Conservation (phyloP, 2,329 filamentous ascomycete genomes). For the Alternaria tenuissima region DNA sequence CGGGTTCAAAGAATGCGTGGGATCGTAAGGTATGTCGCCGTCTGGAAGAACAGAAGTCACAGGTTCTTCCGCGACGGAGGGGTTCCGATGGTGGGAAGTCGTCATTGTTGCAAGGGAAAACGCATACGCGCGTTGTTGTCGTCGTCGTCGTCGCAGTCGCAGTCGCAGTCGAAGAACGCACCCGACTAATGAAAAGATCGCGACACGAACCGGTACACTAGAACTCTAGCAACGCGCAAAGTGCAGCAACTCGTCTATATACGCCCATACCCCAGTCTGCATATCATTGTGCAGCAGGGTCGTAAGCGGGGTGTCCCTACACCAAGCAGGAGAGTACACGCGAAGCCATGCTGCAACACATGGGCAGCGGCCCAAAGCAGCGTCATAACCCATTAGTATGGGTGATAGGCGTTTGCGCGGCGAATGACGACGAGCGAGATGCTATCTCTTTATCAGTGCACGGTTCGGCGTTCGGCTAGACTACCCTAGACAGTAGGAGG, state of each 20-base stretch:
- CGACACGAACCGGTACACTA: neutral
- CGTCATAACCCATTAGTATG: neutral
- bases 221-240: neutral
- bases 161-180: neutral
- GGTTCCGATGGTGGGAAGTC: slow-evolving; percentile 19
- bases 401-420: slow-evolving; percentile 20
- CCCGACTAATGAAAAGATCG: neutral
- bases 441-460: slow-evolving; percentile 22
- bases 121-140: slow-evolving; percentile 3
- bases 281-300: slow-evolving; percentile 3
- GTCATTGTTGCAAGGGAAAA: slow-evolving; percentile 12
- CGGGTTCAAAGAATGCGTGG: slow-evolving; percentile 55
- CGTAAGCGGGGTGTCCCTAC: slow-evolving; percentile 7
- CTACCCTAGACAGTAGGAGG: slow-evolving; percentile 7
- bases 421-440: slow-evolving; percentile 17
- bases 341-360: slow-evolving; percentile 4
- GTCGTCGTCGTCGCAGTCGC: neutral
- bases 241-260: slow-evolving; percentile 3
- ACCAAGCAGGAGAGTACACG: slow-evolving; percentile 9
- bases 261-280: neutral
- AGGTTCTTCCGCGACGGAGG: slow-evolving; percentile 57
- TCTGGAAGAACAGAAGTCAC: slow-evolving; percentile 62
- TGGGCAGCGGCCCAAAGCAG: neutral
- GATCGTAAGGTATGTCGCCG: slow-evolving; percentile 59
- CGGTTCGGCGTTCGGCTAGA: slow-evolving; percentile 14